phyloP scores from a whole-genome alignment of 2,329 filamentous ascomycete genomes.

The Pseudocercospora crystallina region DNA sequence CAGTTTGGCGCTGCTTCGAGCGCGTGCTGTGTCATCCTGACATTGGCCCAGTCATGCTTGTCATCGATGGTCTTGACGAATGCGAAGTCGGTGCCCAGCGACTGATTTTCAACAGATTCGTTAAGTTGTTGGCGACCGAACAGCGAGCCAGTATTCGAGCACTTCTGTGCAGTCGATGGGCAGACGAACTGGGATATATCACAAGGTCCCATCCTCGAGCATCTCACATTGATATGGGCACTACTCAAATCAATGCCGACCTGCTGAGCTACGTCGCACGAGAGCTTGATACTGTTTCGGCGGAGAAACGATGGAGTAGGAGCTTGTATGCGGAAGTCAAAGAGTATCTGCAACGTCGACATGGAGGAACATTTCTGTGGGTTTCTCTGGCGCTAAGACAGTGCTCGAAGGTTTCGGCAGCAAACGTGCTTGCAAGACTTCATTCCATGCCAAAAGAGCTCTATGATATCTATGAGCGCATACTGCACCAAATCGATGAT shows the following conservation, averaged over 20 bases:
- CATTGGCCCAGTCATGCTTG: neutral
- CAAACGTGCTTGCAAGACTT: neutral
- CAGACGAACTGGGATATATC: neutral
- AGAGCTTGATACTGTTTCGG: neutral
- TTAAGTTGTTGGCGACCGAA: too few species aligned
- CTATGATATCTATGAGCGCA: neutral
- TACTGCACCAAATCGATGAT: too few species aligned
- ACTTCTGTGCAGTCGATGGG: neutral
- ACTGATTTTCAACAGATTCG: too few species aligned
- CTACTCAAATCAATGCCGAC: neutral
- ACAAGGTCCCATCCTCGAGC: neutral
- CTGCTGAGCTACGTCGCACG: neutral
- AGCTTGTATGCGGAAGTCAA: neutral
- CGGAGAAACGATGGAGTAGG: too few species aligned
- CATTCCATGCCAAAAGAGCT: neutral
- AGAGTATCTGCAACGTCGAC: neutral
- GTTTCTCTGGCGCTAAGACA: neutral
- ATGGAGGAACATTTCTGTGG: neutral
- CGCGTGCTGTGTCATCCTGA: neutral
- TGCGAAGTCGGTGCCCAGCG: neutral
- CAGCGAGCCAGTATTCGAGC: neutral
- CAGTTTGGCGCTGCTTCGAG: neutral
- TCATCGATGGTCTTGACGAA: slow-evolving; percentile 4
- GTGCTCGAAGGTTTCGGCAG: neutral
- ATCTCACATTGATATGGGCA: neutral